A percentile compares a stretch with the other conserved stretches of the same genome.
Evolutionary conservation across 140 eudicot genomes (phyloP).

Genomic region (Cichorium intybus): DNA sequence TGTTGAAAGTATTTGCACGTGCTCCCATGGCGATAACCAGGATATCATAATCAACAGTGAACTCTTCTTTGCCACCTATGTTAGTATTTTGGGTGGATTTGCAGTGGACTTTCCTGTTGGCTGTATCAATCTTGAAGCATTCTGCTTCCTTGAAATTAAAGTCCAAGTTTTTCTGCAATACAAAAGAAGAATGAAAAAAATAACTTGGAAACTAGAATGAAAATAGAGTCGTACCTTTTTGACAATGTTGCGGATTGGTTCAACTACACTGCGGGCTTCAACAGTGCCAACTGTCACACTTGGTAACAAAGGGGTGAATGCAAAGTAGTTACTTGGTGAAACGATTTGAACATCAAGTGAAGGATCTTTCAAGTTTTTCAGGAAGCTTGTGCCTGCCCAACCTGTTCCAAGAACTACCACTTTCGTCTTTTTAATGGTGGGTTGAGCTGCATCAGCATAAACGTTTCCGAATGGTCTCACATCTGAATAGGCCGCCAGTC

Average conservation of each 20-base stretch:
- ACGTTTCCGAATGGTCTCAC: slow-evolving; percentile 29
- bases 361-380: slow-evolving; percentile 67
- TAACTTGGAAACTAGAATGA: not conserved
- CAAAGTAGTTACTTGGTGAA: slow-evolving; percentile 82
- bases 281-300: slow-evolving; percentile 96
- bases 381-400: slow-evolving; percentile 88
- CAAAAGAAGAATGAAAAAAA: not conserved
- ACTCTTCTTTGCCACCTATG: slow-evolving; percentile 55
- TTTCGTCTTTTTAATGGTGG: slow-evolving; percentile 51
- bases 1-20: slow-evolving; percentile 79
- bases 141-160: slow-evolving; percentile 83
- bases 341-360: slow-evolving; percentile 60
- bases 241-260: slow-evolving; percentile 83
- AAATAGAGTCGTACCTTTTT: slow-evolving; percentile 36
- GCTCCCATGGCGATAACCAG: slow-evolving; percentile 88
- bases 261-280: slow-evolving; percentile 94
- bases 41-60: slow-evolving; percentile 78
- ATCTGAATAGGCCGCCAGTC: slow-evolving; percentile 46
- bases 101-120: slow-evolving; percentile 68
- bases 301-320: slow-evolving; percentile 85
- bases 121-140: slow-evolving; percentile 74
- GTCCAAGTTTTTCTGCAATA: slow-evolving; percentile 49
- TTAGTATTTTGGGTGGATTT: slow-evolving; percentile 34
- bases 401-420: slow-evolving; percentile 92
- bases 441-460: slow-evolving; percentile 41